Evolutionary conservation across 345 rosid species (phyloP).

Genomic region (Corymbia maculata): DNA sequence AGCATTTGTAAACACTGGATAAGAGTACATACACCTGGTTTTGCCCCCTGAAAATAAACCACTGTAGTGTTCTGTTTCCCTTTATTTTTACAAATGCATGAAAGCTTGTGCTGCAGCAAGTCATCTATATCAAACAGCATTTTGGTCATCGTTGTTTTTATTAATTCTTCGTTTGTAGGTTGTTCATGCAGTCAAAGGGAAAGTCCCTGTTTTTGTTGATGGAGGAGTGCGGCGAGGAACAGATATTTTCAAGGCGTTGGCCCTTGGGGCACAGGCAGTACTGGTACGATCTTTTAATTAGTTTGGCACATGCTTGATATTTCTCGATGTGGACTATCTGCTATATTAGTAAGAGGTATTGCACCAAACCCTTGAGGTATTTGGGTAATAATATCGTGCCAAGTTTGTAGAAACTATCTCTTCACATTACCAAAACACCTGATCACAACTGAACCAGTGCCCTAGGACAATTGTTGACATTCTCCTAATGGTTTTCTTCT

Average conservation of each 20-base stretch:
- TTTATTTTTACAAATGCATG: background rate
- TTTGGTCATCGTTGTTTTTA: background rate
- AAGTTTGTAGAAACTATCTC: no score
- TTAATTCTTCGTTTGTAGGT: conserved; percentile 26
- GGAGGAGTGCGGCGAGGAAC: conserved; percentile 88
- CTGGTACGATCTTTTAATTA: conserved; percentile 35
- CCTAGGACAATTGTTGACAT: background rate
- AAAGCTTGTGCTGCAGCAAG: background rate
- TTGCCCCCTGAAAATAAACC: background rate
- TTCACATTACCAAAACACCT: background rate
- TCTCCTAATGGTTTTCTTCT: background rate
- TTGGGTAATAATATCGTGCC: background rate
- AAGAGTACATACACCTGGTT: background rate
- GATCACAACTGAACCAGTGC: background rate
- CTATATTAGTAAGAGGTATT: background rate
- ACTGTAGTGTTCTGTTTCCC: background rate
- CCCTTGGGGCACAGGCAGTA: conserved; percentile 86
- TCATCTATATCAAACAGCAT: background rate
- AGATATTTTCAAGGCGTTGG: conserved; percentile 80
- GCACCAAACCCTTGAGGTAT: background rate
- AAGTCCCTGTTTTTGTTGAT: conserved; percentile 66
- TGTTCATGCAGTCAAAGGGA: conserved; percentile 66
- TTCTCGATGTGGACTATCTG: background rate
- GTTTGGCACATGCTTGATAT: background rate
- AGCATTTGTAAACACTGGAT: background rate